These are phyloP conservation scores for Diplodia mutila DNA, from an alignment of 2,329 filamentous ascomycete genomes.

Conservation along the genomic window DNA sequence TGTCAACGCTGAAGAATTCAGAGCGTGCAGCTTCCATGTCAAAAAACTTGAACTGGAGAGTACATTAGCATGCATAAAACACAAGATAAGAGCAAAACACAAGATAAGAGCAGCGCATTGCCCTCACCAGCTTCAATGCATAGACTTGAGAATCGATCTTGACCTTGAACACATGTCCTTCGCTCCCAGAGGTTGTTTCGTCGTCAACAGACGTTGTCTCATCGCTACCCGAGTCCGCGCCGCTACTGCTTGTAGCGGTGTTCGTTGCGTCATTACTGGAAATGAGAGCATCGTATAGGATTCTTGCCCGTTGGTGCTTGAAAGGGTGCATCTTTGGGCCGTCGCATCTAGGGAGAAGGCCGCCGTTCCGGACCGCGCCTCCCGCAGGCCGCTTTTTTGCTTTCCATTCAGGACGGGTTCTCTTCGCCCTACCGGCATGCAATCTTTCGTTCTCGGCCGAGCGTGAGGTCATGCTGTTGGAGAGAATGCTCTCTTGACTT, in stretches of 20 bases:
- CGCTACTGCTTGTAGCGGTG: background rate
- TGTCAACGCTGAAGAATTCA: background rate
- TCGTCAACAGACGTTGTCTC: too few relatives aligned
- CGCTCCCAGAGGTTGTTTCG: background rate
- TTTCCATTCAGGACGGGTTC: background rate
- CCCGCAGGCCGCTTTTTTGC: background rate
- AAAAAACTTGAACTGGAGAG: background rate
- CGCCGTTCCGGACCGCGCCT: background rate
- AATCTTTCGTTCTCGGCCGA: background rate
- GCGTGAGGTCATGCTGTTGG: background rate
- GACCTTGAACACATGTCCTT: conserved; percentile 4
- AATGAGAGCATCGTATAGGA: background rate
- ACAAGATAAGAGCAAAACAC: background rate
- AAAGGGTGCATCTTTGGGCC: background rate
- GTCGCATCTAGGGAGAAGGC: background rate
- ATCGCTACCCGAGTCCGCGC: background rate
- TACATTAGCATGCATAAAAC: background rate
- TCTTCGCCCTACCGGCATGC: too few relatives aligned
- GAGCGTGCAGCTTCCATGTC: background rate
- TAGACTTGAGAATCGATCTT: background rate
- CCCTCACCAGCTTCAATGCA: background rate
- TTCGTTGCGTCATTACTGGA: background rate
- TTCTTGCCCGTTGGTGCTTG: background rate
- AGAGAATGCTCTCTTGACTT: background rate
- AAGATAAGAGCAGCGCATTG: too few relatives aligned